Conservation (phyloP, 83 land plant genomes). For the Larix sibirica region DNA sequence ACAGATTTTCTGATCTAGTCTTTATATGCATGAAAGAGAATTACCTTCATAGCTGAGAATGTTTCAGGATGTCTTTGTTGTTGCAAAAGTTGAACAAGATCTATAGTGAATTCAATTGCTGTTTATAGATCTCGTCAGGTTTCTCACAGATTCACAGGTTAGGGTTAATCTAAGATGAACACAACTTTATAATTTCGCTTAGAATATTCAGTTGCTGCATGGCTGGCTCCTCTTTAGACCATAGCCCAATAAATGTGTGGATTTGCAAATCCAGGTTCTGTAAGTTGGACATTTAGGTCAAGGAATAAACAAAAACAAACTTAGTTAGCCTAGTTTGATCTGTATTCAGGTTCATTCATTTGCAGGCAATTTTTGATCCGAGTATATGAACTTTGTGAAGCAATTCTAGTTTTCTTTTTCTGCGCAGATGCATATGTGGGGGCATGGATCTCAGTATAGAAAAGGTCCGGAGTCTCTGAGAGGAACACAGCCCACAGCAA, state of each 20-base stretch:
- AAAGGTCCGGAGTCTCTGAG: slow-evolving; percentile 86
- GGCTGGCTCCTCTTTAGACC: background rate
- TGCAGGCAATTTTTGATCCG: background rate
- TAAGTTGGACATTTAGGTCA: background rate
- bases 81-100: background rate
- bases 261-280: background rate
- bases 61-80: too few relatives aligned
- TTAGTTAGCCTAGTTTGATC: background rate
- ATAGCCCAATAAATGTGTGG: background rate
- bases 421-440: slow-evolving; percentile 94
- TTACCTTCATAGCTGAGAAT: background rate
- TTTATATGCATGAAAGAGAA: background rate
- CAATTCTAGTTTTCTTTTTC: background rate
- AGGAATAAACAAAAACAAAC: background rate
- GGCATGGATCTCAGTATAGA: slow-evolving; percentile 91
- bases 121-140: background rate
- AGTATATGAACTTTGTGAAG: background rate
- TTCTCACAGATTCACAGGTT: background rate
- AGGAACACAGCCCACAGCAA: slow-evolving; percentile 84
- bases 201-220: background rate
- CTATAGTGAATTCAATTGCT: background rate
- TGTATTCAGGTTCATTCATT: background rate
- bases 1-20: background rate
- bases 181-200: background rate
- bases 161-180: slow-evolving; percentile 6